Evolutionary conservation across 2,329 filamentous ascomycete species (phyloP).

Genomic region (Stachybotrys echinatus): DNA sequence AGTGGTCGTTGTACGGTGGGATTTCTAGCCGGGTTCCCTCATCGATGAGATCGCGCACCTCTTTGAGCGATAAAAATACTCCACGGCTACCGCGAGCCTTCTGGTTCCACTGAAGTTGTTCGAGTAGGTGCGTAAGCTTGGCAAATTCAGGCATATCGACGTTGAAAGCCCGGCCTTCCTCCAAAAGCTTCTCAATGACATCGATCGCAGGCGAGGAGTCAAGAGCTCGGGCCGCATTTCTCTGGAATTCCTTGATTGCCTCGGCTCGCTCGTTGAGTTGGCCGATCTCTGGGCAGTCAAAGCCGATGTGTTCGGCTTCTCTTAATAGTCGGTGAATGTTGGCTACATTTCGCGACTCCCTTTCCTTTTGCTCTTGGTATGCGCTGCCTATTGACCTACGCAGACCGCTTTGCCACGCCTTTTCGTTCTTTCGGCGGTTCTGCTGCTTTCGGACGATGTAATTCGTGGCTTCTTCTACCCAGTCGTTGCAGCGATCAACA

Average conservation of each 20-base stretch:
- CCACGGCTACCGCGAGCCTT: conserved; percentile 62
- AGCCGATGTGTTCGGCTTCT: conserved; percentile 81
- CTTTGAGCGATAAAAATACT: conserved; percentile 65
- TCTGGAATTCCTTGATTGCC: conserved; percentile 79
- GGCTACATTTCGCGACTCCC: conserved; percentile 80
- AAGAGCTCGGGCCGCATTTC: conserved; percentile 66
- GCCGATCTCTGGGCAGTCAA: conserved; percentile 87
- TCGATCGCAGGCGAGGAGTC: conserved; percentile 59
- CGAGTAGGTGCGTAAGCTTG: conserved; percentile 70
- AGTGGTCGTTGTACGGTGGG: conserved; percentile 72
- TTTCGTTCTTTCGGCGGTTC: conserved; percentile 92
- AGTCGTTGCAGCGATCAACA: conserved; percentile 94
- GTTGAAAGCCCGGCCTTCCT: conserved; percentile 83
- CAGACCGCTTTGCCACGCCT: conserved; percentile 70
- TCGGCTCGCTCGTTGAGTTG: conserved; percentile 80
- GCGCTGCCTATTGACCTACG: conserved; percentile 59
- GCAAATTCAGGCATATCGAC: conserved; percentile 89
- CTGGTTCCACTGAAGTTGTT: conserved; percentile 85
- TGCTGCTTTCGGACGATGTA: conserved; percentile 98
- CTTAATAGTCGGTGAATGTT: conserved; percentile 82
- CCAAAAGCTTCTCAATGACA: conserved; percentile 85
- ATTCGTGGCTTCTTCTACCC: conserved; percentile 94
- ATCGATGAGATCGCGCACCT: conserved; percentile 73
- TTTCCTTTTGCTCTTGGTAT: conserved; percentile 67
- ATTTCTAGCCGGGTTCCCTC: conserved; percentile 75